Evolutionary conservation across 345 rosid species (phyloP).

Genomic region (Dipteronia dyeriana): DNA sequence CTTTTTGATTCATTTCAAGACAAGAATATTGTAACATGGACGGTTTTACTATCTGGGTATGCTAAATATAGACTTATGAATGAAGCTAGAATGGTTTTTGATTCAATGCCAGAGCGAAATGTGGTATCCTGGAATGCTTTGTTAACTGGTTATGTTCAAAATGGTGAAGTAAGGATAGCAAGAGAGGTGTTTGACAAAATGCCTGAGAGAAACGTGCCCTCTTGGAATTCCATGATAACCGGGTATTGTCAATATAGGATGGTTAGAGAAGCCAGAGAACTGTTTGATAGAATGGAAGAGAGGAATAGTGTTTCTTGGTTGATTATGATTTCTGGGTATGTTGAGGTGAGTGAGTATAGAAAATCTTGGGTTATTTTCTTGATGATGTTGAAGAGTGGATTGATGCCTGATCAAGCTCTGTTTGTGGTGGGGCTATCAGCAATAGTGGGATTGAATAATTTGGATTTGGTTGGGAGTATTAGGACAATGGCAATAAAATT

Average conservation of each 20-base stretch:
- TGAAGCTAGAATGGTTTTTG: no score
- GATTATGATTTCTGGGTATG: conserved; percentile 26
- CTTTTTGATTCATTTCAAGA: no score
- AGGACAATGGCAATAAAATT: conserved; percentile 29
- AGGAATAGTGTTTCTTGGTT: conserved; percentile 30
- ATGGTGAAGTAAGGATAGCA: conserved; percentile 29
- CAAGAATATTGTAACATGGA: no score
- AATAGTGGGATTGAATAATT: conserved; percentile 23
- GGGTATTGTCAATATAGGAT: no score
- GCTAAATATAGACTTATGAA: no score
- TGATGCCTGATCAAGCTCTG: conserved; percentile 23
- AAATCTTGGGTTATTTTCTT: no score
- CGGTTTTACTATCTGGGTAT: no score
- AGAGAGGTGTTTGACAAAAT: conserved; percentile 28
- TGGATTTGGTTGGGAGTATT: conserved; percentile 17
- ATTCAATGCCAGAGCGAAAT: conserved; percentile 32
- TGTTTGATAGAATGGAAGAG: conserved; percentile 22
- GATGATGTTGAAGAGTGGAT: conserved; percentile 29
- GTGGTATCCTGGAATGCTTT: conserved; percentile 33
- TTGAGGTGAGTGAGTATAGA: no score
- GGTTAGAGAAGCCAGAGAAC: background rate
- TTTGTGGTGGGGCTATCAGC: conserved; percentile 31
- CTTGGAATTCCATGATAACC: conserved; percentile 29
- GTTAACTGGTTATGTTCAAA: conserved; percentile 15
- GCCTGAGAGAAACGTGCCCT: conserved; percentile 29